Evolutionary conservation across 306 rosid genomes (phyloP), one percentile per base, ranked within the genome.

Genomic region (Rosa chinensis): DNA sequence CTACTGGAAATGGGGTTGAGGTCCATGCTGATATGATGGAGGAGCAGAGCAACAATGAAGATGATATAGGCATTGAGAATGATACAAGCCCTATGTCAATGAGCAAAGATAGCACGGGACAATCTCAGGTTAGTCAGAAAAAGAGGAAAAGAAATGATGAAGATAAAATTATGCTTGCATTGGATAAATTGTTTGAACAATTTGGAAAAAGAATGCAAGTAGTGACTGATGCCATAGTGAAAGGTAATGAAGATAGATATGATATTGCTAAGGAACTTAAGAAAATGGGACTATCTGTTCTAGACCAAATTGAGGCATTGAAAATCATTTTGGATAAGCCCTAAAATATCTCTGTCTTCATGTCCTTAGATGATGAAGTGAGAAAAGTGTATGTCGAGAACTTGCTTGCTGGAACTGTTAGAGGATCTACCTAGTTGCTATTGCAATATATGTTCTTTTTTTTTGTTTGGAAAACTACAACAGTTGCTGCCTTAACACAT

Each of bases 71-170:
- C 35, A 1, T 32, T 20, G 23, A 53, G 61, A 53, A 53, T 53
- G 8, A 53, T 0, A 16, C 10, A 53, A 18, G 23, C 8, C 23
- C 61, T 0, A 53, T 18, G 23, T 53, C 61, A 16, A 17, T 52
- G 16, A 17, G 58, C 58, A 52, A 52, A 13, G 58, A 4, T 5
- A 35, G 44, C 23, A 32, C 5, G 17, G 1, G 1, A 7, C 21
- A 66, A 37, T 16, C 13, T 37, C 2, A 35, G 23, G 11, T 7
- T 3, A 37, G 45, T 37, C 47, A 6, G 16, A 66, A 37, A 7
- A 66, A 66, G 70, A 64, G 70, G 23, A 66, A 66, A 66, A 66
- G 6, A 66, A 66, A 10, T 66, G 5, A 66, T 14, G 47, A 66
- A 6, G 47, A 66, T 37, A 66, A 3, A 16, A 5, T 66, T 8